Percentiles rank a stretch among this genome's conserved stretches.
These are phyloP conservation scores for Carallia brachiata DNA, from an alignment of 345 rosid genomes.

Conservation along the genomic window DNA sequence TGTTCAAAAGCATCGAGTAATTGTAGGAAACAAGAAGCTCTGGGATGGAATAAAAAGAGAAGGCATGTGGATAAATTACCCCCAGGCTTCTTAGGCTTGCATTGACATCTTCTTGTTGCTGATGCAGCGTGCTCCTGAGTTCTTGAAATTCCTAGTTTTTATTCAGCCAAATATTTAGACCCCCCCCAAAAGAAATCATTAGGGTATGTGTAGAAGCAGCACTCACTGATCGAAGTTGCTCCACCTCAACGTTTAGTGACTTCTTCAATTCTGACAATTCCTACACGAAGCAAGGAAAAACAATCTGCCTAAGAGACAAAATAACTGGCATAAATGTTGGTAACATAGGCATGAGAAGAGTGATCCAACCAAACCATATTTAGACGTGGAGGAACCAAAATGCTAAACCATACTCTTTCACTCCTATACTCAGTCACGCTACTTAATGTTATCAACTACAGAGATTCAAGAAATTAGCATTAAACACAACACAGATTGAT, in stretches of 20 bases:
- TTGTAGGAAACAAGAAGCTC: too few relatives aligned
- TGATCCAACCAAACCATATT: too few relatives aligned
- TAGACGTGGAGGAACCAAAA: too few relatives aligned
- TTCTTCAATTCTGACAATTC: constrained; percentile 72
- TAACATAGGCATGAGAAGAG: too few relatives aligned
- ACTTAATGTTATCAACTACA: too few relatives aligned
- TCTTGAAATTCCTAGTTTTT: constrained; percentile 67
- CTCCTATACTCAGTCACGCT: too few relatives aligned
- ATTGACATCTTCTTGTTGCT: constrained; percentile 76
- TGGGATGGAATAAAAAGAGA: neutral
- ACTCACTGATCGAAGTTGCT: constrained; percentile 66
- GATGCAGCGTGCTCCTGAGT: constrained; percentile 68
- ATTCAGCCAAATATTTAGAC: neutral
- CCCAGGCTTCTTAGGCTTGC: constrained; percentile 63
- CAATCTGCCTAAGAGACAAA: neutral
- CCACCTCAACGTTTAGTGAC: constrained; percentile 70
- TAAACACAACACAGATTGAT: too few relatives aligned
- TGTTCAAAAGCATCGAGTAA: neutral
- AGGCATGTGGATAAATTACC: constrained; percentile 33
- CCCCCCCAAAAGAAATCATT: too few relatives aligned
- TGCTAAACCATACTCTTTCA: too few relatives aligned
- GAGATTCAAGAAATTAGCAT: too few relatives aligned
- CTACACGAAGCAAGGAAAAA: constrained; percentile 32
- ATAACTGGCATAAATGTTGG: too few relatives aligned
- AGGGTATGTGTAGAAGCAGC: neutral